Conservation (phyloP, 2,329 filamentous ascomycete genomes). For the Aureobasidium mangrovei region DNA sequence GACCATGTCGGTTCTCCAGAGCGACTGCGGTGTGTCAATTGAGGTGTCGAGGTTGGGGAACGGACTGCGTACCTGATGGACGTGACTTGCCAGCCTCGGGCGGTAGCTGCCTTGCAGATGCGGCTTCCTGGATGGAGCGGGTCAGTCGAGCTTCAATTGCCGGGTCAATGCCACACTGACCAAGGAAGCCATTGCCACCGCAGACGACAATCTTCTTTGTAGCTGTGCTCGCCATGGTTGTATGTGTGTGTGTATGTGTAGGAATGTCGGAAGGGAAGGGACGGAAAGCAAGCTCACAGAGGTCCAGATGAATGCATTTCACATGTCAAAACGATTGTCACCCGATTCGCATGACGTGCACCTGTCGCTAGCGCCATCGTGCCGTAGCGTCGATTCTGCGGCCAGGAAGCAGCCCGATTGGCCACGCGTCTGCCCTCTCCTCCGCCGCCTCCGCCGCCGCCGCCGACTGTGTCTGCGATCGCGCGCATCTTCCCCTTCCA, state of each 20-base stretch:
- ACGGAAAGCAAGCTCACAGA: too few relatives aligned
- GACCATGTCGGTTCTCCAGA: slow-evolving; percentile 86
- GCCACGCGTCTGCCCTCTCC: background rate
- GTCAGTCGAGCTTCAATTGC: background rate
- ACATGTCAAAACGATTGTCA: slow-evolving; percentile 5
- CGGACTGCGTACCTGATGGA: slow-evolving; percentile 64
- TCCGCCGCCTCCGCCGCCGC: background rate
- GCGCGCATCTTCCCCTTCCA: background rate
- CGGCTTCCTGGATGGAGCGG: slow-evolving; percentile 45
- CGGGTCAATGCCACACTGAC: slow-evolving; percentile 28
- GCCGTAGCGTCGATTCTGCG: background rate
- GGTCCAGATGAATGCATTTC: background rate
- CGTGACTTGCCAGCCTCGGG: slow-evolving; percentile 81
- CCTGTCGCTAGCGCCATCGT: slow-evolving; percentile 4
- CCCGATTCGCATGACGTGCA: background rate
- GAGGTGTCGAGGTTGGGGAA: background rate
- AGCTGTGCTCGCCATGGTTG: slow-evolving; percentile 28
- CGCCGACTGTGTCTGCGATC: background rate
- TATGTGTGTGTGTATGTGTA: background rate
- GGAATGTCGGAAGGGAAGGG: background rate
- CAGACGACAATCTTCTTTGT: slow-evolving; percentile 80
- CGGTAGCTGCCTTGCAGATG: slow-evolving; percentile 83
- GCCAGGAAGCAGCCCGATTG: slow-evolving; percentile 10
- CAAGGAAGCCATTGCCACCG: slow-evolving; percentile 88
- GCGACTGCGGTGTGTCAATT: slow-evolving; percentile 48